Evolutionary conservation across 2,329 filamentous ascomycete genomes (phyloP).

Genomic region (Claviceps africana): DNA sequence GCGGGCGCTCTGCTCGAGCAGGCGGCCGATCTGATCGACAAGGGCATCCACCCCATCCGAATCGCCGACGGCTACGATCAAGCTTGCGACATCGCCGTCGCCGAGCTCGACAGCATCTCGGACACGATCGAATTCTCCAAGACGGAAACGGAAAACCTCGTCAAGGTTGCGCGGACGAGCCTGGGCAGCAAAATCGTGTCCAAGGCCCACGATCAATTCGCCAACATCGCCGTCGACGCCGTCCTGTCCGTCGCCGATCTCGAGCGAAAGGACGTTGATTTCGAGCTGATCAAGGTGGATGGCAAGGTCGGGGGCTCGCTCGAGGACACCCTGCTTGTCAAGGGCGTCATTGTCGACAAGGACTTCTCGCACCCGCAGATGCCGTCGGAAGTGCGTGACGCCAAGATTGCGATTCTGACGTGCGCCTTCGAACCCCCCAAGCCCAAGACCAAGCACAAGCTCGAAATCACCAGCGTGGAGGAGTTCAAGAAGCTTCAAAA

Average conservation of each 20-base stretch:
- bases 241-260: conserved; percentile 93
- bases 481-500: conserved; percentile 96
- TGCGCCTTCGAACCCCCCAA: conserved; percentile 98
- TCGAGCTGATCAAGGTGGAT: conserved; percentile 98
- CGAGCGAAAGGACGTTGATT: conserved; percentile 93
- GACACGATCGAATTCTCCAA: conserved; percentile 78
- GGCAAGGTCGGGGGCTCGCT: conserved; percentile 91
- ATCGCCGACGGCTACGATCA: conserved; percentile 98
- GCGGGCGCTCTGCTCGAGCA: conserved; percentile 92
- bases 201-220: conserved; percentile 96
- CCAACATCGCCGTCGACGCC: conserved; percentile 92
- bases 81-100: conserved; percentile 90
- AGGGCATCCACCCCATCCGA: conserved; percentile 96
- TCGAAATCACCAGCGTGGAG: conserved; percentile 92
- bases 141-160: conserved; percentile 68
- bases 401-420: conserved; percentile 93
- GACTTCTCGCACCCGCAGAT: conserved; percentile 99
- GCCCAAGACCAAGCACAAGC: conserved; percentile 98
- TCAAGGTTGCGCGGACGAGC: conserved; percentile 91
- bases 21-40: conserved; percentile 95
- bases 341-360: conserved; percentile 98
- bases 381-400: conserved; percentile 87
- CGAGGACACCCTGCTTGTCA: conserved; percentile 87
- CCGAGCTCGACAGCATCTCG: conserved; percentile 83
- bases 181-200: conserved; percentile 98